phyloP scores from a whole-genome alignment of 2,329 filamentous ascomycete genomes.

The Ophiostoma himal-ulmi region DNA sequence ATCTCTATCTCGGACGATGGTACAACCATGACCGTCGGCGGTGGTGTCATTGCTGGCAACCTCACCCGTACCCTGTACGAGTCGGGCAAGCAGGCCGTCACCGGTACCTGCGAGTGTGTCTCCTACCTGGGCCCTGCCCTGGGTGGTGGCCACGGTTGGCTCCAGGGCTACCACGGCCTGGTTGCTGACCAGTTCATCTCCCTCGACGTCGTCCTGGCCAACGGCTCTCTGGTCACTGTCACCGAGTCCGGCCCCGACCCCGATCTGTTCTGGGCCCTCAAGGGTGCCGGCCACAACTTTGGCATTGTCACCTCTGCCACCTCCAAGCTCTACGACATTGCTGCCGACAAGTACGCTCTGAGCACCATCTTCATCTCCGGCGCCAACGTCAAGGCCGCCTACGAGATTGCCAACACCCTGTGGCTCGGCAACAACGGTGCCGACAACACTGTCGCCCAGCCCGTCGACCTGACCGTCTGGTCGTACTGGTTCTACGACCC shows the following conservation, averaged over 20 bases:
- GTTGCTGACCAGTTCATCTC: conserved; percentile 49
- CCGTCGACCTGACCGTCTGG: conserved; percentile 45
- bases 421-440: conserved; percentile 35
- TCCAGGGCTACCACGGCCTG: conserved; percentile 50
- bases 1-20: conserved; percentile 44
- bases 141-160: conserved; percentile 52
- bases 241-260: conserved; percentile 31
- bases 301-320: conserved; percentile 44
- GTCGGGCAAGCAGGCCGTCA: conserved; percentile 52
- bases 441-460: conserved; percentile 30
- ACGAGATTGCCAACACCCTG: conserved; percentile 39
- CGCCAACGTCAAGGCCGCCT: conserved; percentile 42
- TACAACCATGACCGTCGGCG: conserved; percentile 44
- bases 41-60: conserved; percentile 49
- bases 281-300: conserved; percentile 54
- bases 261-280: conserved; percentile 52
- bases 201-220: conserved; percentile 46
- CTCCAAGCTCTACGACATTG: conserved; percentile 43
- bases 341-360: conserved; percentile 35
- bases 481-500: conserved; percentile 43
- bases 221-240: conserved; percentile 39
- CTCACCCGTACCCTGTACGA: conserved; percentile 47
- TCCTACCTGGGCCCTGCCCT: conserved; percentile 41
- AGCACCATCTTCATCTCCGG: conserved; percentile 40
- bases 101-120: conserved; percentile 49